These are phyloP conservation scores for Tricholoma bakamatsutake DNA, from an alignment of 768 basidiomycete species.

Conservation along the genomic window DNA sequence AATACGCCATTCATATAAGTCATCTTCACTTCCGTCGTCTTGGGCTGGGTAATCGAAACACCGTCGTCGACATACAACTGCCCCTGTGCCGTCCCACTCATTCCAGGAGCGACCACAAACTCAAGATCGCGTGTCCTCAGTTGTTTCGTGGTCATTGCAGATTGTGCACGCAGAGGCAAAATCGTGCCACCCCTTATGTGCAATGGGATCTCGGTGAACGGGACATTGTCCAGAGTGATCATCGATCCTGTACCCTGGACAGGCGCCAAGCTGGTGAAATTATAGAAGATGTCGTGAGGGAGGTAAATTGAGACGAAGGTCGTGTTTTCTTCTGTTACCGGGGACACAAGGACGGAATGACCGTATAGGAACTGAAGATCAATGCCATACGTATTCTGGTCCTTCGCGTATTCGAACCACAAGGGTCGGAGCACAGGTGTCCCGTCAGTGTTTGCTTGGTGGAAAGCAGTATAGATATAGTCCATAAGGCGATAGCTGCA, in stretches of 20 bases:
- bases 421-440: constrained; percentile 60
- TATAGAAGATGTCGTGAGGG: constrained; percentile 61
- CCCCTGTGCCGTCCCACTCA: constrained; percentile 47
- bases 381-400: constrained; percentile 49
- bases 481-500: constrained; percentile 60
- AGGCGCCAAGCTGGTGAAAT: constrained; percentile 46
- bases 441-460: constrained; percentile 50
- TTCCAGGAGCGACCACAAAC: constrained; percentile 53
- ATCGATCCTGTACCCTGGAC: constrained; percentile 42
- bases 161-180: constrained; percentile 47
- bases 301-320: constrained; percentile 58
- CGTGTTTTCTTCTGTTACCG: constrained; percentile 55
- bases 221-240: constrained; percentile 40
- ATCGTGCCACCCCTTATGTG: constrained; percentile 57
- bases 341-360: constrained; percentile 60
- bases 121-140: constrained; percentile 54
- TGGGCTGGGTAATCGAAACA: constrained; percentile 35
- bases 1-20: constrained; percentile 25
- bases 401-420: constrained; percentile 64
- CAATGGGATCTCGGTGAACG: constrained; percentile 54
- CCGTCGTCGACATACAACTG: constrained; percentile 62
- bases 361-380: constrained; percentile 71
- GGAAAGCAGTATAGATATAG: constrained; percentile 69
- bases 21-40: constrained; percentile 29
- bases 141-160: constrained; percentile 56